phyloP scores from a whole-genome alignment of 371 early-diverging fungal genomes.

The Rhizopus microsporus region DNA sequence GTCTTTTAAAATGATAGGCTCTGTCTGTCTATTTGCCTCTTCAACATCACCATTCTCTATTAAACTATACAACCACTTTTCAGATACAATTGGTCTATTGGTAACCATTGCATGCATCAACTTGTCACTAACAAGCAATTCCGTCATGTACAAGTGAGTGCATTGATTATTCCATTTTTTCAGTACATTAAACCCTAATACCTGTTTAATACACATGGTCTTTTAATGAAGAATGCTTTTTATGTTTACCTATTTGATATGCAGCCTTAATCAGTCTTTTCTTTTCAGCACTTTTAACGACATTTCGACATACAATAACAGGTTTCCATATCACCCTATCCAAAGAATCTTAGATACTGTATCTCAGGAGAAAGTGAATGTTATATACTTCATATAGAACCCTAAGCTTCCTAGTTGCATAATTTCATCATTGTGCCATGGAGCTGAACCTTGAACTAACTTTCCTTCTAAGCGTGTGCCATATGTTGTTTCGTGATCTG shows the following conservation, averaged over 20 bases:
- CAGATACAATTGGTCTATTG: constrained; percentile 4
- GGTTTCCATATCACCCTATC: not conserved
- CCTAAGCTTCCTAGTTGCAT: constrained; percentile 2
- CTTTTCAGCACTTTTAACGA: not conserved
- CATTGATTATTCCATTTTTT: constrained; percentile 2
- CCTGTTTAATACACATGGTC: not conserved
- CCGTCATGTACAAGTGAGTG: constrained; percentile 5
- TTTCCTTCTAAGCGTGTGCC: not conserved
- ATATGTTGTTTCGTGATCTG: not conserved
- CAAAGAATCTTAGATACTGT: not conserved
- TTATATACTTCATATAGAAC: not conserved
- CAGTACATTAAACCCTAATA: not conserved
- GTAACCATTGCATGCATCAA: not conserved
- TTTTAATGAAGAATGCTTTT: not conserved
- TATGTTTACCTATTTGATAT: not conserved
- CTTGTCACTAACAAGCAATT: not conserved
- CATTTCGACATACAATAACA: constrained; percentile 1
- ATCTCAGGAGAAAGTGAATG: not conserved
- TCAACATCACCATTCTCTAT: not conserved
- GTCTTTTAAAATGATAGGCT: constrained; percentile 2
- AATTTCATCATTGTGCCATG: not conserved
- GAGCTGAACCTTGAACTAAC: not conserved
- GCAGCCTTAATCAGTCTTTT: not conserved
- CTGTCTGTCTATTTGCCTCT: not conserved
- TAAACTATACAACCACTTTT: constrained; percentile 1